phyloP scores from a whole-genome alignment of 805 yeast species.

The Lipomyces sp. region DNA sequence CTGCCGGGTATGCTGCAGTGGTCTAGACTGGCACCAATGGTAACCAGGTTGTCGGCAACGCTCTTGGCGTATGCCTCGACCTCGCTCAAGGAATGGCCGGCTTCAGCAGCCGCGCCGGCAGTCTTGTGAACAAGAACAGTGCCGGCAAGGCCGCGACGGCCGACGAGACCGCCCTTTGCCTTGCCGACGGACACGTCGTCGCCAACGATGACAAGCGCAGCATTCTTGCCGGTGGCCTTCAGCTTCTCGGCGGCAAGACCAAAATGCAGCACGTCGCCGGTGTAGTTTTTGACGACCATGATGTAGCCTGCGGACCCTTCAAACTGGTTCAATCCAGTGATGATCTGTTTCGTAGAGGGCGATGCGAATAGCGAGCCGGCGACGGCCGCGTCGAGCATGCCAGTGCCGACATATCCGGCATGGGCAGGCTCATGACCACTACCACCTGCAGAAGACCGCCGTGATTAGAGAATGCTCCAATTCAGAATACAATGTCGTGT shows the following conservation, averaged over 20 bases:
- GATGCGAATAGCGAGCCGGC: constrained; percentile 89
- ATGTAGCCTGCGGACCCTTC: constrained; percentile 52
- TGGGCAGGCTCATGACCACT: constrained; percentile 91
- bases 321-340: constrained; percentile 51
- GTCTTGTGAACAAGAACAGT: constrained; percentile 81
- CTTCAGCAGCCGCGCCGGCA: constrained; percentile 67
- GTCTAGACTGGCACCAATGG: constrained; percentile 85
- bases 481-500: not conserved
- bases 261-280: constrained; percentile 91
- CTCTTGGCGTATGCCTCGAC: constrained; percentile 58
- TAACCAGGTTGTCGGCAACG: constrained; percentile 64
- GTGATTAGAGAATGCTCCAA: constrained; percentile 35
- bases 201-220: constrained; percentile 71
- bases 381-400: constrained; percentile 80
- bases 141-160: constrained; percentile 93
- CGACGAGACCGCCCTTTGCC: constrained; percentile 85
- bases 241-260: constrained; percentile 90
- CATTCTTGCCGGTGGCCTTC: constrained; percentile 69
- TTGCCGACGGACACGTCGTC: constrained; percentile 94
- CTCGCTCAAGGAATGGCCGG: constrained; percentile 48
- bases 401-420: constrained; percentile 88
- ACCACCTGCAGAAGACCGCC: too few species aligned
- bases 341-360: constrained; percentile 84
- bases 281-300: constrained; percentile 82
- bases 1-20: constrained; percentile 89